Evolutionary conservation across 2,329 filamentous ascomycete species (phyloP), one percentile per base, ranked within the genome.

Genomic region (Zymoseptoria crescenta): DNA sequence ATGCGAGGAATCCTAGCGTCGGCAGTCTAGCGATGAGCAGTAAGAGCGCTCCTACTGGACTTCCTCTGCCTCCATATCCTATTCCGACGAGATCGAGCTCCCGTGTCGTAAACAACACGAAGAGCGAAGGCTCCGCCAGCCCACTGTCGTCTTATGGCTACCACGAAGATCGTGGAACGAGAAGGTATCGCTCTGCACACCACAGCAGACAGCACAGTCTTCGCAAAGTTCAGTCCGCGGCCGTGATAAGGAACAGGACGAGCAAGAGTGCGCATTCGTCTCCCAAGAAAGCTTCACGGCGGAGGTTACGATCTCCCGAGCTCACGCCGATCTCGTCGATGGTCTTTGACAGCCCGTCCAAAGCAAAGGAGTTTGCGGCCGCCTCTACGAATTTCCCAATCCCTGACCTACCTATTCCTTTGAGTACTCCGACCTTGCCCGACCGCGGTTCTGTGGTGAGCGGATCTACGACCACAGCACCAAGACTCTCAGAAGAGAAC

Each of bases 1-100:
- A 84, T 41, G 80, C 86, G 8, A 77, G 83, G 61, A 91, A 85
- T 69, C 86, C 87, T 53, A 90, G 81, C 71, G 74, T 84, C 56
- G 80, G 78, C 54, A 90, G 85, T 58, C 60, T 69, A 57, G 67
- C 66, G 9, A 74, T 73, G 41, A 75, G 73, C 59, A 70, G 61
- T 53, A 64, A 65, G 56, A 73, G 73, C 60, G 64, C 67, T 21
- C 64, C 69, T 24, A 68, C 73, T 16, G 72, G 45, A 4, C 28
- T 60, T 19, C 54, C 64, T 13, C 59, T 75, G 56, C 92, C 94
- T 28, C 94, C 94, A 0, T 96, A 96, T 77, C 92, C 94, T 0
- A 96, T 99, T 6, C 94, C 94, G 0, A 87, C 87, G 2, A 82
- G 94, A 58, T 89, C 90, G 29, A 97, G 93, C 74, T 99, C 92